Base-by-base conservation (phyloP, 345 rosid genomes). In the Moricandia moricandioides region DNA sequence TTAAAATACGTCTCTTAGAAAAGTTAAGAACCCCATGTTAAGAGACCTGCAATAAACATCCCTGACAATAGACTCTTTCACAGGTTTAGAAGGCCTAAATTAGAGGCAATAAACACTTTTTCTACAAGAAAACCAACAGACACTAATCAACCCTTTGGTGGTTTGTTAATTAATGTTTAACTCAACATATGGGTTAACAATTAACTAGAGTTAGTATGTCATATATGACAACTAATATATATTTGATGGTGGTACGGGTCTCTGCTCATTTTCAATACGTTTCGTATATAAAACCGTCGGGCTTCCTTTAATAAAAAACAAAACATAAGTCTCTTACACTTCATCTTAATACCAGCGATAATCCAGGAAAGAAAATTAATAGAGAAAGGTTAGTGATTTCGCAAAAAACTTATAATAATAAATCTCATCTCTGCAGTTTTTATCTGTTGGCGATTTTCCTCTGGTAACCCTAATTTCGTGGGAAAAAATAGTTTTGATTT, bases 31-130 rank as follows among this genome's bases (percentile, higher is more conserved):
- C n/a, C n/a, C n/a, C n/a, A n/a, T n/a, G n/a, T n/a, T n/a, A n/a
- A n/a, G n/a, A n/a, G n/a, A n/a, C n/a, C n/a, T n/a, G n/a, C n/a
- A n/a, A n/a, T n/a, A n/a, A n/a, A n/a, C n/a, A n/a, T n/a, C n/a
- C n/a, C n/a, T n/a, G 97, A 87, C 21, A 80, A 17, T 7, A 90
- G 77, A 39, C 65, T 87, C 90, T 78, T 84, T 87, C 37, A 73
- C 94, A 12, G 90, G 77, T 35, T 39, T 39, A 9, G 0, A 45
- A 45, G 51, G 51, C 17, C 51, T 7, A 45, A 13, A 60, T n/a
- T n/a, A 30, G 52, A 69, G 26, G 27, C 26, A n/a, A 24, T n/a
- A 56, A 52, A 67, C 21, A 17, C 10, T 10, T 39, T 9, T 10
- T 39, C 3, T 29, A 9, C 13, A 39, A 39, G 45, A 39, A 39